Evolutionary conservation across 2,329 filamentous ascomycete genomes (phyloP), one percentile per base, ranked within the genome.

Genomic region (Chrysoporthe cubensis): DNA sequence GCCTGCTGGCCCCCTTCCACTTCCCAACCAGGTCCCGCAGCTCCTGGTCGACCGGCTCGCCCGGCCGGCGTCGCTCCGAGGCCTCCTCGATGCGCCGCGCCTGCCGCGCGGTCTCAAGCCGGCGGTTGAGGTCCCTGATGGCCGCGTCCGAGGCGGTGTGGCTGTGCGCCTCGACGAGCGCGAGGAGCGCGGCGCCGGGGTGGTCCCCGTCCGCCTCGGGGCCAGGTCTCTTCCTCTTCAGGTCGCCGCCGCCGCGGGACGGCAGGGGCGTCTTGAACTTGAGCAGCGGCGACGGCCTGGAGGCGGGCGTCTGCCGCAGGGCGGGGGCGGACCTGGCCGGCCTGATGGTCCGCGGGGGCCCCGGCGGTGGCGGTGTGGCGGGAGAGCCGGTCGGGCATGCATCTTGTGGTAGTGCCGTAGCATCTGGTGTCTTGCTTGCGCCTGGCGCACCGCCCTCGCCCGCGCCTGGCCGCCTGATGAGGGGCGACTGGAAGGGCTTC

Each of bases 401-500:
- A 1, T 50, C 43, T 4, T 57, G 14, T 4, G 11, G 32, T 54
- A 44, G 4, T 56, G 16, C 0, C 6, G 40, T 16, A 14, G 50
- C 9, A 4, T 43, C 46, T 18, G 61, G 64, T 4, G 61, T 69
- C 37, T 18, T 66, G 59, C 40, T 62, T 8, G 34, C 42, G 9
- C 54, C 62, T 14, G 56, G 61, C 4, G 61, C 14, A n/a, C 18
- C 34, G 4, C 37, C 37, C 8, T 48, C 44, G 14, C 34, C 44
- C 13, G 56, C 56, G 34, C 44, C 56, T 26, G 64, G 62, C 26
- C 73, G 71, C 43, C 60, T 72, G 46, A 76, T 71, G 46, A 77
- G 59, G 2, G 90, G 91, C 58, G 91, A 92, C 71, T 90, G 89
- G 80, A 93, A 93, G 0, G 91, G 91, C 75, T 89, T 91, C 70